These are phyloP conservation scores for Takashimella tepidaria DNA, from an alignment of 1,284 basidiomycete genomes.

Conservation along the genomic window DNA sequence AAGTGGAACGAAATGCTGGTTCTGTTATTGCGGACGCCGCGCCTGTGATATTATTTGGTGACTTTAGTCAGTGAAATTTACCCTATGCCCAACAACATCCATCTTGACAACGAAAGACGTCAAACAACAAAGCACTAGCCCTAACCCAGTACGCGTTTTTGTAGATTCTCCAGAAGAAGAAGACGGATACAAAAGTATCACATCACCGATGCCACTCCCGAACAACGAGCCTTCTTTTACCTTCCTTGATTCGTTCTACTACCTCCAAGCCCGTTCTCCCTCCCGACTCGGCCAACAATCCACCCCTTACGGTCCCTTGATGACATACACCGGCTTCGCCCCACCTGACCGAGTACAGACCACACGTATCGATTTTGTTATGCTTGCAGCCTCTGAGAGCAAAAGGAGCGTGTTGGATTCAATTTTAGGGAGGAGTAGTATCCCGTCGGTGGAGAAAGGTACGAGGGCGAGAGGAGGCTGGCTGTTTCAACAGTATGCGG, in stretches of 20 bases:
- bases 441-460: too few relatives aligned
- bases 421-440: background rate
- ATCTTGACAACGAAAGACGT: background rate
- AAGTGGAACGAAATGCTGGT: constrained; percentile 14
- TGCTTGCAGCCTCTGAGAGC: constrained; percentile 25
- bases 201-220: constrained; percentile 23
- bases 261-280: constrained; percentile 17
- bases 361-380: constrained; percentile 40
- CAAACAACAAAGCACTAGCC: too few relatives aligned
- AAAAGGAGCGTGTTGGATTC: background rate
- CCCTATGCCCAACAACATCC: background rate
- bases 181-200: constrained; percentile 43
- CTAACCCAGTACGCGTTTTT: constrained; percentile 2
- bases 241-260: constrained; percentile 33
- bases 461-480: constrained; percentile 21
- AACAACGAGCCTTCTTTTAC: constrained; percentile 21
- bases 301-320: constrained; percentile 28
- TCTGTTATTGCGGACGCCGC: constrained; percentile 7
- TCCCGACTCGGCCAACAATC: constrained; percentile 15
- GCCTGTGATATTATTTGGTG: constrained; percentile 38
- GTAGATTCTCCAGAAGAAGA: constrained; percentile 44
- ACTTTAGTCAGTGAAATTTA: constrained; percentile 46
- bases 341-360: constrained; percentile 21
- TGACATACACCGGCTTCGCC: constrained; percentile 39
- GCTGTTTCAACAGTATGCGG: constrained; percentile 27